Percentiles rank a stretch among this genome's conserved stretches.
Conservation (phyloP, 805 yeast genomes). For the Kluyveromyces nonfermentans region DNA sequence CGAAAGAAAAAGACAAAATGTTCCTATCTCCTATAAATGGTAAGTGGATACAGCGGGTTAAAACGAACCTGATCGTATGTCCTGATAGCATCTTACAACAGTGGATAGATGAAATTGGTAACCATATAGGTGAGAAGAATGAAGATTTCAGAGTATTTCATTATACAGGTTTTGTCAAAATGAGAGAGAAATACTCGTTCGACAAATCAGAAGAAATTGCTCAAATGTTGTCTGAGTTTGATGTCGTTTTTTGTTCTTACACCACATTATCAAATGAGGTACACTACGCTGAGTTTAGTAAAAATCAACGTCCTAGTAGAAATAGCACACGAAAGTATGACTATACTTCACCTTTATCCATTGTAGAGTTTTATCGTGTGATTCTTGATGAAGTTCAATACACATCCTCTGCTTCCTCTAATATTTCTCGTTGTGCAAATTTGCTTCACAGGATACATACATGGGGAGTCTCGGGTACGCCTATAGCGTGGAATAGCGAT, state of each 20-base stretch:
- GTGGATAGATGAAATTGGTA: slow-evolving; percentile 68
- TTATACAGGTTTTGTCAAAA: slow-evolving; percentile 48
- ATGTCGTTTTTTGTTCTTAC: slow-evolving; percentile 77
- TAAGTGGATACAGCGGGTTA: slow-evolving; percentile 34
- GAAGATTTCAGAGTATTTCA: slow-evolving; percentile 45
- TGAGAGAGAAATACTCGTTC: slow-evolving; percentile 21
- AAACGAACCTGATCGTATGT: slow-evolving; percentile 73
- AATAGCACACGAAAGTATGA: slow-evolving; percentile 33
- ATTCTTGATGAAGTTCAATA: slow-evolving; percentile 92
- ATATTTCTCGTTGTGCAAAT: slow-evolving; percentile 73
- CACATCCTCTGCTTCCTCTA: slow-evolving; percentile 60
- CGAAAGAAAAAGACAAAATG: slow-evolving; percentile 6
- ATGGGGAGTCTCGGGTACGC: slow-evolving; percentile 98
- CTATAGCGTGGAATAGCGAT: slow-evolving; percentile 62
- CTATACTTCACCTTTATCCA: slow-evolving; percentile 73
- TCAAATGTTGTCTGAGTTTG: slow-evolving; percentile 48
- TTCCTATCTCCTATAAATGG: slow-evolving; percentile 11
- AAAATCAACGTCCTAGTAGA: slow-evolving; percentile 31
- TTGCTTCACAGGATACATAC: slow-evolving; percentile 78
- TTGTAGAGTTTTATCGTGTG: slow-evolving; percentile 81
- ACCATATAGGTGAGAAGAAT: slow-evolving; percentile 28
- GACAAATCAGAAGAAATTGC: slow-evolving; percentile 32
- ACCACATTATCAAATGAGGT: slow-evolving; percentile 61
- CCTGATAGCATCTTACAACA: slow-evolving; percentile 79
- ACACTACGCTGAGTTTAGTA: slow-evolving; percentile 67